Percentiles rank a stretch among this genome's conserved stretches.
Evolutionary conservation across 805 yeast genomes (phyloP).

Genomic region (Candida morakotiae): DNA sequence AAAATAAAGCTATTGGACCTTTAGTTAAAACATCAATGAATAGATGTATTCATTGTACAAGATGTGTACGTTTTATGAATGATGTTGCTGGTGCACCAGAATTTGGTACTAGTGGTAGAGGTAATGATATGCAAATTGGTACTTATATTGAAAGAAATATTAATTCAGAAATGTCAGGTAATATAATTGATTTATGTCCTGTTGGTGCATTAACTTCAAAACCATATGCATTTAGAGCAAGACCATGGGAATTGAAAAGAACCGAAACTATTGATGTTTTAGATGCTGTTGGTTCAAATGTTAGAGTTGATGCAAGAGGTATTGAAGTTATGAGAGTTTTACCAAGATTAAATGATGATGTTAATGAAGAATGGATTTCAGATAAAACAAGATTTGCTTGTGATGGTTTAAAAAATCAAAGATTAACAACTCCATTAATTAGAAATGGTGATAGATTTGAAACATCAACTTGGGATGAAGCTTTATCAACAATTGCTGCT

Average conservation of each 20-base stretch:
- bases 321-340: constrained; percentile 82
- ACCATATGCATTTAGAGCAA: constrained; percentile 88
- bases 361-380: constrained; percentile 89
- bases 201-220: constrained; percentile 89
- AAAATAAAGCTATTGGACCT: constrained; percentile 88
- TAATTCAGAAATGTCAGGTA: constrained; percentile 82
- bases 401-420: constrained; percentile 82
- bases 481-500: constrained; percentile 62
- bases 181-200: constrained; percentile 83
- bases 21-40: constrained; percentile 87
- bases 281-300: constrained; percentile 79
- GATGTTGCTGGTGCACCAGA: constrained; percentile 93
- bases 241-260: constrained; percentile 91
- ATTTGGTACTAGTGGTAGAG: constrained; percentile 85
- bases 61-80: constrained; percentile 86
- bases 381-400: constrained; percentile 84
- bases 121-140: constrained; percentile 89
- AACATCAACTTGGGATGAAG: constrained; percentile 85
- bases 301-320: constrained; percentile 84
- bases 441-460: constrained; percentile 66
- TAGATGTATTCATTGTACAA: constrained; percentile 88
- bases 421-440: constrained; percentile 76
- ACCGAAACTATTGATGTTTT: constrained; percentile 82
- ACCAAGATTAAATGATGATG: constrained; percentile 81
- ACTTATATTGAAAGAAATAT: constrained; percentile 82